These are phyloP conservation scores for Crithidia acanthocephali DNA, from an alignment of 208 protist species.

Conservation along the genomic window DNA sequence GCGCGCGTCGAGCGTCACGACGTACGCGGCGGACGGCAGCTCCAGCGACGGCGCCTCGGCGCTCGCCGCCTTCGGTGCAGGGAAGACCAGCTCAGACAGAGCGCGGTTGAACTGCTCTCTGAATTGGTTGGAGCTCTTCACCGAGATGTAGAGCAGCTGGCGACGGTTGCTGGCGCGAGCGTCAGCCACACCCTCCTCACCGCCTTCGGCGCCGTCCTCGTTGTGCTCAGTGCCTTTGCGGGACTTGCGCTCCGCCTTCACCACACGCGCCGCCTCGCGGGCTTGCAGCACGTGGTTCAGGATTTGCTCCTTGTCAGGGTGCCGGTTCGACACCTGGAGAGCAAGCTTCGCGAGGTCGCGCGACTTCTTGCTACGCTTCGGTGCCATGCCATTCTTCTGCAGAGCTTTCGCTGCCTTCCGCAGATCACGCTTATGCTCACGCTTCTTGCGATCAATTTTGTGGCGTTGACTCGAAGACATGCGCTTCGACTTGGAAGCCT, in stretches of 20 bases:
- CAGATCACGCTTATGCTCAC: slow-evolving; percentile 88
- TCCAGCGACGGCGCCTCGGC: slow-evolving; percentile 36
- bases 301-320: slow-evolving; percentile 90
- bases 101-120: slow-evolving; percentile 72
- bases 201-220: slow-evolving; percentile 15
- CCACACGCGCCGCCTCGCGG: slow-evolving; percentile 71
- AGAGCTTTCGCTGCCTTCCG: slow-evolving; percentile 86
- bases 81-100: slow-evolving; percentile 76
- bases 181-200: not conserved
- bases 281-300: slow-evolving; percentile 68
- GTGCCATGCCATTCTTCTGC: slow-evolving; percentile 69
- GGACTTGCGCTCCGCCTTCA: slow-evolving; percentile 40
- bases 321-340: slow-evolving; percentile 81
- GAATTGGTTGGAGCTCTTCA: slow-evolving; percentile 69
- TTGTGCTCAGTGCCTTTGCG: slow-evolving; percentile 30
- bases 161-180: slow-evolving; percentile 46
- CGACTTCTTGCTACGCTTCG: slow-evolving; percentile 77
- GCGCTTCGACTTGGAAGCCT: slow-evolving; percentile 78
- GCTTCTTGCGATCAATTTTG: slow-evolving; percentile 90
- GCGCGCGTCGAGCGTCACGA: slow-evolving; percentile 83
- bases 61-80: slow-evolving; percentile 8
- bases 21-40: slow-evolving; percentile 72
- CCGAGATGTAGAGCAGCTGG: slow-evolving; percentile 72
- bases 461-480: slow-evolving; percentile 86
- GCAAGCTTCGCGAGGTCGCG: slow-evolving; percentile 81